Conservation (phyloP, 106 monocot species). For the Agapanthus africanus region DNA sequence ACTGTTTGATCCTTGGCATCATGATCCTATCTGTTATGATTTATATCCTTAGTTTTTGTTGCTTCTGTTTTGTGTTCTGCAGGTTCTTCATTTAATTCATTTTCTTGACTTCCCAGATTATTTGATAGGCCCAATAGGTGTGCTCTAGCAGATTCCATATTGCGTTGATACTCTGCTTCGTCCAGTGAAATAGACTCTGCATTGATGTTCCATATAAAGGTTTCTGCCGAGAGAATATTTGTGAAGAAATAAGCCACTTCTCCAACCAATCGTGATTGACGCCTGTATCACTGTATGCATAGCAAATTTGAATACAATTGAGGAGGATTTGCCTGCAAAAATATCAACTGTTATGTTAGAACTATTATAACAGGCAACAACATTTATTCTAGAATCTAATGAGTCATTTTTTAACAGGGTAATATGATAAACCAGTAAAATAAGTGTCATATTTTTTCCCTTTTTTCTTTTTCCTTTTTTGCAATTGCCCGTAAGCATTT, state of each 20-base stretch:
- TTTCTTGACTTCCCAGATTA: constrained; percentile 13
- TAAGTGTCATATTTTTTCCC: too few species aligned
- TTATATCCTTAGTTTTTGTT: constrained; percentile 13
- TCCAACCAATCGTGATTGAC: constrained; percentile 62
- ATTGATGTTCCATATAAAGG: constrained; percentile 75
- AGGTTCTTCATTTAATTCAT: constrained; percentile 19
- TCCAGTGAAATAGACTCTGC: constrained; percentile 75
- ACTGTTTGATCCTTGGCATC: constrained; percentile 8
- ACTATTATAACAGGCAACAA: not conserved
- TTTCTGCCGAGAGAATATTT: constrained; percentile 82
- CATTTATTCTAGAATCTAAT: not conserved
- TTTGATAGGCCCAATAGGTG: constrained; percentile 36
- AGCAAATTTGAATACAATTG: constrained; percentile 74
- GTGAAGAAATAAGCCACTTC: constrained; percentile 89
- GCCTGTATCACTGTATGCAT: constrained; percentile 77
- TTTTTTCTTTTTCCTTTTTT: too few species aligned
- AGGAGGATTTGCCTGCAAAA: constrained; percentile 84
- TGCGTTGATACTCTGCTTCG: constrained; percentile 60
- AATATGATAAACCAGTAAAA: not conserved
- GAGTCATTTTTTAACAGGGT: not conserved
- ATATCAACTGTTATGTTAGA: too few species aligned
- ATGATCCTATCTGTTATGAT: not conserved
- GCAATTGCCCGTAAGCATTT: too few species aligned
- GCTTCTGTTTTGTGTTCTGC: constrained; percentile 15
- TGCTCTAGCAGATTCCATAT: constrained; percentile 66